These are phyloP conservation scores for Licmophora abbreviata DNA, from an alignment of 108 stramenopile genomes.

Conservation along the genomic window DNA sequence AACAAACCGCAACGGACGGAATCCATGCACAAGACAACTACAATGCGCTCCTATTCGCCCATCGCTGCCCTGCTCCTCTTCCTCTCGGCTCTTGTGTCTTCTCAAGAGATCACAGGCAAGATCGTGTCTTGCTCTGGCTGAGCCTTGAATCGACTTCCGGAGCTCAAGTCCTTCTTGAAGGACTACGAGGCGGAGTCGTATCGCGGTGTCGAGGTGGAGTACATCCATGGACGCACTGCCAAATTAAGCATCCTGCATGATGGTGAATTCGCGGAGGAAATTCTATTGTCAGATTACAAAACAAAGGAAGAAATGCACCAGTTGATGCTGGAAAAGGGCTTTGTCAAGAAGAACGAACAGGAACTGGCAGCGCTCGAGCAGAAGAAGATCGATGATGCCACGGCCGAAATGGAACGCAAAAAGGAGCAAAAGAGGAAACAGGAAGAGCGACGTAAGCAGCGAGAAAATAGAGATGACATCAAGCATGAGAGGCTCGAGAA, in stretches of 20 bases:
- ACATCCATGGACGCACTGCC: constrained; percentile 34
- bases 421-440: background rate
- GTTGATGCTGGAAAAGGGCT: constrained; percentile 54
- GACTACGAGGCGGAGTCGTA: constrained; percentile 45
- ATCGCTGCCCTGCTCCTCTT: background rate
- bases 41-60: background rate
- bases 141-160: constrained; percentile 42
- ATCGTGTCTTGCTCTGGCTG: constrained; percentile 50
- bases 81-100: background rate
- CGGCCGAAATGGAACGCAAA: background rate
- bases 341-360: constrained; percentile 11
- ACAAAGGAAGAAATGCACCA: constrained; percentile 56
- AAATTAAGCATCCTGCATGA: constrained; percentile 40
- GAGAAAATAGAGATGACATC: background rate
- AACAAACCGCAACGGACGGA: too few species aligned
- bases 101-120: constrained; percentile 17
- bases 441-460: background rate
- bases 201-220: constrained; percentile 37
- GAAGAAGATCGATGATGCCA: background rate
- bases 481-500: background rate
- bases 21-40: too few species aligned
- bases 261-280: constrained; percentile 24
- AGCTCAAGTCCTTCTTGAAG: constrained; percentile 44
- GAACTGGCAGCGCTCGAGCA: constrained; percentile 1
- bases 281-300: constrained; percentile 40